Percentiles rank a stretch among this genome's conserved stretches.
Evolutionary conservation across 2,329 filamentous ascomycete species (phyloP).

Genomic region (Hawksworthiomyces lignivorus): DNA sequence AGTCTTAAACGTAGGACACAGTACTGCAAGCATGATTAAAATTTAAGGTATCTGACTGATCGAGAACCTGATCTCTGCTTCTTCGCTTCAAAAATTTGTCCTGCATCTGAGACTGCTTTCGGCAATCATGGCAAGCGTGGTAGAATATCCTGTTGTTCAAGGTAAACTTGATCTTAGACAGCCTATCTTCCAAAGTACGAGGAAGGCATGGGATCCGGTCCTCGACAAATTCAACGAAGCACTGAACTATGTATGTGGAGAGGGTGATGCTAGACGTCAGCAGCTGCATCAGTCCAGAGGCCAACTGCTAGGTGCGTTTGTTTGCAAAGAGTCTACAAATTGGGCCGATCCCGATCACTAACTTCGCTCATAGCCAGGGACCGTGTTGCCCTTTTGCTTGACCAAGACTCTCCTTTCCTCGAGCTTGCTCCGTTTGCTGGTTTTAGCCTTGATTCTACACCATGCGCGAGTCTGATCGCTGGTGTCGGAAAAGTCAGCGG

Average conservation of each 20-base stretch:
- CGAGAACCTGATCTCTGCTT: too few species aligned
- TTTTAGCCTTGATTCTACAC: conserved; percentile 2
- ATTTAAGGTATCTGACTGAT: too few species aligned
- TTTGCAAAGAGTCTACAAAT: too few species aligned
- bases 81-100: not conserved
- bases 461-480: conserved; percentile 1
- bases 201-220: not conserved
- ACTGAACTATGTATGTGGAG: not conserved
- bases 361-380: not conserved
- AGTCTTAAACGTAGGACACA: too few species aligned
- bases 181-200: not conserved
- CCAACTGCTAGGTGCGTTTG: not conserved
- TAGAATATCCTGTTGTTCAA: not conserved
- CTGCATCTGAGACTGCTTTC: not conserved
- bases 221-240: not conserved
- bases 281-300: conserved; percentile 1
- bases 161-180: not conserved
- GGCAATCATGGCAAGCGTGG: not conserved
- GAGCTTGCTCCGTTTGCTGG: conserved; percentile 1
- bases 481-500: conserved; percentile 1
- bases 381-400: not conserved
- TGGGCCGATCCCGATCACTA: too few species aligned
- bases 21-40: too few species aligned
- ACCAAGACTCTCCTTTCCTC: not conserved
- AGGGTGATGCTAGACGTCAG: not conserved